phyloP scores from a whole-genome alignment of 352 stramenopile species.

The Phytophthora ohioensis region DNA sequence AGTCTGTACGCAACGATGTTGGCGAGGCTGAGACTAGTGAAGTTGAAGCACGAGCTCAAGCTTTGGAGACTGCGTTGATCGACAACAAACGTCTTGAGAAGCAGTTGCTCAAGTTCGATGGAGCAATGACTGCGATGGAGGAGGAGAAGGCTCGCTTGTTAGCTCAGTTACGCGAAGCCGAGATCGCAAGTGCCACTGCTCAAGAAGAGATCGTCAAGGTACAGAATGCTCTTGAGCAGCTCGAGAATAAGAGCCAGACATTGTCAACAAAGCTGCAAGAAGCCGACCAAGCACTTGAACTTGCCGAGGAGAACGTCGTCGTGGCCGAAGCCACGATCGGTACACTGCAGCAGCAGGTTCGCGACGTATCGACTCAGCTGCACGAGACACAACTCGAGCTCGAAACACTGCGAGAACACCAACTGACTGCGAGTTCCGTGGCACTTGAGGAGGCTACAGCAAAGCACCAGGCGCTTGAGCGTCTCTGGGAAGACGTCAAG shows the following conservation, averaged over 20 bases:
- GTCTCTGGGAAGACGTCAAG: slow-evolving; percentile 59
- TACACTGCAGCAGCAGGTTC: slow-evolving; percentile 65
- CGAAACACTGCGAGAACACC: slow-evolving; percentile 48
- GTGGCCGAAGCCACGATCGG: slow-evolving; percentile 47
- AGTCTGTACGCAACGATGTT: slow-evolving; percentile 32
- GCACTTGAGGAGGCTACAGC: slow-evolving; percentile 54
- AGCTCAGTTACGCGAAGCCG: slow-evolving; percentile 51
- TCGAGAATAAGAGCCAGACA: slow-evolving; percentile 42
- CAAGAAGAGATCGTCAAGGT: slow-evolving; percentile 44
- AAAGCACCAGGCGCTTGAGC: slow-evolving; percentile 70
- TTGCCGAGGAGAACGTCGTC: slow-evolving; percentile 36
- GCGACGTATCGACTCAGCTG: slow-evolving; percentile 64
- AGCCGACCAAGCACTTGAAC: slow-evolving; percentile 41
- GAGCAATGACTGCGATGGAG: slow-evolving; percentile 57
- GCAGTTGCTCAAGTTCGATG: slow-evolving; percentile 56
- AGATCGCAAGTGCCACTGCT: slow-evolving; percentile 49
- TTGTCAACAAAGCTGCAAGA: slow-evolving; percentile 39
- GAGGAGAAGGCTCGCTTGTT: slow-evolving; percentile 56
- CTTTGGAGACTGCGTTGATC: slow-evolving; percentile 37
- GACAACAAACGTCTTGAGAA: slow-evolving; percentile 51
- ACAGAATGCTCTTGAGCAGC: slow-evolving; percentile 43
- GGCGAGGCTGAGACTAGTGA: slow-evolving; percentile 28
- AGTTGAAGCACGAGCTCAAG: slow-evolving; percentile 32
- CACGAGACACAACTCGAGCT: slow-evolving; percentile 60
- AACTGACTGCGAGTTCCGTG: slow-evolving; percentile 55